Conservation (phyloP, 2,329 filamentous ascomycete genomes). For the Mycogone perniciosa region DNA sequence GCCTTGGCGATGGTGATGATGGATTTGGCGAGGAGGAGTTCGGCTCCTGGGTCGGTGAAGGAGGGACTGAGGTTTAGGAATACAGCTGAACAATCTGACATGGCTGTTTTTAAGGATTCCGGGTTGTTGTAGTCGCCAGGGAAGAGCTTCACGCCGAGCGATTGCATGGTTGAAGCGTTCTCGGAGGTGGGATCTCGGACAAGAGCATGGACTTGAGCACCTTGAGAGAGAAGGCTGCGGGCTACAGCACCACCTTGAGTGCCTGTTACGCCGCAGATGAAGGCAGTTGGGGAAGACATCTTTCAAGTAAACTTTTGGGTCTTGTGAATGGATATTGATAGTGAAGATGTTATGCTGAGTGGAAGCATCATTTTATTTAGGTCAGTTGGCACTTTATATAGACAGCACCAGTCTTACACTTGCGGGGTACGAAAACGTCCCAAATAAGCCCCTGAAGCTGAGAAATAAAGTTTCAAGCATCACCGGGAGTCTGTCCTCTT, state of each 20-base stretch:
- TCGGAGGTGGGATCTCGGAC: conserved; percentile 26
- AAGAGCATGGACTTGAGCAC: conserved; percentile 29
- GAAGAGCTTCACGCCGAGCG: conserved; percentile 28
- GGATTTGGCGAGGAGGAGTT: conserved; percentile 24
- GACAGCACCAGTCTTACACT: too few relatives aligned
- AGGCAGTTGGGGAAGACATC: conserved; percentile 19
- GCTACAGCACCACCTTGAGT: conserved; percentile 32
- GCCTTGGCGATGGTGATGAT: conserved; percentile 33
- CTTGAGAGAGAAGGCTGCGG: conserved; percentile 26
- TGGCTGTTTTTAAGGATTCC: conserved; percentile 22
- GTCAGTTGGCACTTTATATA: too few relatives aligned
- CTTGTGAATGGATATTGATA: too few relatives aligned
- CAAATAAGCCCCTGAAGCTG: too few relatives aligned
- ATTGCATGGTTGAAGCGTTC: conserved; percentile 23
- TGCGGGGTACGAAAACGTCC: too few relatives aligned
- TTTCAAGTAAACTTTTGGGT: too few relatives aligned
- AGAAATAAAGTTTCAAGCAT: too few relatives aligned
- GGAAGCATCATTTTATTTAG: too few relatives aligned
- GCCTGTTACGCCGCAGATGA: conserved; percentile 36
- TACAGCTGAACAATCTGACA: conserved; percentile 25
- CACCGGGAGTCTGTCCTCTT: too few relatives aligned
- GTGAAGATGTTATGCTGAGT: too few relatives aligned
- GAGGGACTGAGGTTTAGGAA: conserved; percentile 30
- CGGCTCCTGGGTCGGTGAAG: conserved; percentile 24
- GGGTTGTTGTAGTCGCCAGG: conserved; percentile 29